A percentile compares a stretch with the other conserved stretches of the same genome.
phyloP scores from a whole-genome alignment of 208 protist species.

The Tetramitus jugosus region DNA sequence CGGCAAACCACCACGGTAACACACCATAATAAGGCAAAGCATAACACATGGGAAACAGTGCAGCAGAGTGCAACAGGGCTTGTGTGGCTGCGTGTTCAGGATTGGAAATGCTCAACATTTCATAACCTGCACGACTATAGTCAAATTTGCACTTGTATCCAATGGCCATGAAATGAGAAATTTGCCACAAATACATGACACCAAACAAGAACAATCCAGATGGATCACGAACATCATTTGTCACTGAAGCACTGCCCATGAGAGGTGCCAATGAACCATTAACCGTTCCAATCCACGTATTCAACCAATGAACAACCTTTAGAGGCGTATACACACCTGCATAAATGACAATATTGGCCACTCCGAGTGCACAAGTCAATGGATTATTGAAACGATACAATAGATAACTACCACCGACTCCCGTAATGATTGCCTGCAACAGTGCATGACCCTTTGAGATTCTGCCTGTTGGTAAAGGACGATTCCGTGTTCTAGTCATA shows the following conservation, averaged over 20 bases:
- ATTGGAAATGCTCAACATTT: constrained; percentile 1
- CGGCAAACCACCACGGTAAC: constrained; percentile 5
- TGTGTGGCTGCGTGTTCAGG: constrained; percentile 7
- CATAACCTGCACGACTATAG: constrained; percentile 9
- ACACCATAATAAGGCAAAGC: not conserved
- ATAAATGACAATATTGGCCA: constrained; percentile 9
- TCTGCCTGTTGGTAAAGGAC: not conserved
- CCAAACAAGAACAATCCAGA: constrained; percentile 5
- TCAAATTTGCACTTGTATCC: not conserved
- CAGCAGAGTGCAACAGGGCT: not conserved
- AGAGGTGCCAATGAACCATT: constrained; percentile 11
- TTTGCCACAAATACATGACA: constrained; percentile 21
- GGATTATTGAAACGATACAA: not conserved
- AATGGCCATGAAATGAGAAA: constrained; percentile 16
- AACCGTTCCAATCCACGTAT: constrained; percentile 16
- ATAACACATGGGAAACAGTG: not conserved
- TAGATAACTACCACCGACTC: not conserved
- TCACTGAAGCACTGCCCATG: constrained; percentile 1
- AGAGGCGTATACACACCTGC: not conserved
- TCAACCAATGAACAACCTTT: not conserved
- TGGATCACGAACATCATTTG: not conserved
- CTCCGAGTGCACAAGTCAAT: not conserved
- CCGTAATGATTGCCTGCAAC: not conserved
- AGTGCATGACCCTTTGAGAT: not conserved
- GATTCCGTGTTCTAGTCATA: constrained; percentile 12